phyloP scores from a whole-genome alignment of 2,329 filamentous ascomycete species.

The Cytospora schulzeri region DNA sequence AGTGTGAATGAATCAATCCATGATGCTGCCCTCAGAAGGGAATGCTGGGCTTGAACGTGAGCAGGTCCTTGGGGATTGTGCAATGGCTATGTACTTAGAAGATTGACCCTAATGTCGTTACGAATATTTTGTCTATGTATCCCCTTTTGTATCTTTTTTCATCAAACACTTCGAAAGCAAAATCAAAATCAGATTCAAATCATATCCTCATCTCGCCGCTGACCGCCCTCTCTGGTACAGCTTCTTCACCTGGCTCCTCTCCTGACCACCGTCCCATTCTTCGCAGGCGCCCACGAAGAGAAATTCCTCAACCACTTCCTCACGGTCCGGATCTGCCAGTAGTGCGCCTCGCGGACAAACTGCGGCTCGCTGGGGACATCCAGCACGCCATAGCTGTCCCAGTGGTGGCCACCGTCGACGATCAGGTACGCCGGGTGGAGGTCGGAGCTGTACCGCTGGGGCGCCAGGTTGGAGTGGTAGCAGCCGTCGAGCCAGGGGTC shows the following conservation, averaged over 20 bases:
- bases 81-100: too few species aligned
- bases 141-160: too few species aligned
- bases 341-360: slow-evolving; percentile 53
- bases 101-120: too few species aligned
- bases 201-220: too few species aligned
- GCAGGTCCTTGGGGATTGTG: too few species aligned
- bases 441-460: slow-evolving; percentile 41
- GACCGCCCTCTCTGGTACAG: neutral
- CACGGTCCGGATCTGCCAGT: slow-evolving; percentile 54
- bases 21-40: too few species aligned
- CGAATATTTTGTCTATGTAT: too few species aligned
- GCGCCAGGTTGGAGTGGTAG: slow-evolving; percentile 50
- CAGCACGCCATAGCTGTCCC: slow-evolving; percentile 47
- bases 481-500: slow-evolving; percentile 56
- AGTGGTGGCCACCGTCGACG: slow-evolving; percentile 54
- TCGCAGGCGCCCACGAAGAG: slow-evolving; percentile 30
- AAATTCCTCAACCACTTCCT: slow-evolving; percentile 46
- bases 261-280: neutral
- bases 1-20: too few species aligned
- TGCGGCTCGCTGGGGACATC: slow-evolving; percentile 49
- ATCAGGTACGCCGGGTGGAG: slow-evolving; percentile 53
- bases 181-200: too few species aligned
- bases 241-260: neutral
- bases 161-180: too few species aligned
- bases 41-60: too few species aligned